phyloP scores from a whole-genome alignment of 2,329 filamentous ascomycete genomes.

The Calonectria henricotiae region DNA sequence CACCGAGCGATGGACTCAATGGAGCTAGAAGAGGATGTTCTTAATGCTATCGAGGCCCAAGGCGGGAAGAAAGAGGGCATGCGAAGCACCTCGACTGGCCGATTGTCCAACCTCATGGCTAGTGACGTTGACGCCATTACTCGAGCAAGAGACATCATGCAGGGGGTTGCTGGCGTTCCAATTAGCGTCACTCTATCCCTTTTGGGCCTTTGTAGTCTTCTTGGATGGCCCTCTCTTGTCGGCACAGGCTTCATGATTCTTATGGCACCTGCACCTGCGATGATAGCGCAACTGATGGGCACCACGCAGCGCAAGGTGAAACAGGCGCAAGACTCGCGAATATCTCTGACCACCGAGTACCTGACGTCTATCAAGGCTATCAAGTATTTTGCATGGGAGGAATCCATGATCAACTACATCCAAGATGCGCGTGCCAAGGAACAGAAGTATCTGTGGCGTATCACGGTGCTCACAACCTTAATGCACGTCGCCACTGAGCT shows the following conservation, averaged over 20 bases:
- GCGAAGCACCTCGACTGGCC: background rate
- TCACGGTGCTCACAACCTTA: conserved; percentile 64
- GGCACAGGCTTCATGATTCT: conserved; percentile 14
- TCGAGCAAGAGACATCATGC: conserved; percentile 3
- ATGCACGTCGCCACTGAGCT: conserved; percentile 68
- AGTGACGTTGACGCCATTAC: conserved; percentile 20
- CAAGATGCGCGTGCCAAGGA: conserved; percentile 67
- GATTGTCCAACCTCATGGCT: conserved; percentile 16
- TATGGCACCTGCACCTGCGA: background rate
- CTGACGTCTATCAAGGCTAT: conserved; percentile 72
- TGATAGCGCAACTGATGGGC: background rate
- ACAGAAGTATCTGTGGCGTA: conserved; percentile 70
- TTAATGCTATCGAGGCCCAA: background rate
- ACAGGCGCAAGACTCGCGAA: conserved; percentile 70
- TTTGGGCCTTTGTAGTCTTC: background rate
- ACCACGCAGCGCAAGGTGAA: conserved; percentile 58
- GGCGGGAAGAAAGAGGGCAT: background rate
- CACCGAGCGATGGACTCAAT: background rate
- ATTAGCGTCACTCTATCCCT: background rate
- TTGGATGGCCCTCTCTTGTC: background rate
- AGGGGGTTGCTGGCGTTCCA: background rate
- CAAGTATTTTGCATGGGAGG: conserved; percentile 76
- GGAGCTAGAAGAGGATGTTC: conserved; percentile 13
- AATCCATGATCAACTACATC: conserved; percentile 67
- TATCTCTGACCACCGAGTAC: conserved; percentile 73